Percentiles rank a stretch among this genome's conserved stretches.
Conservation (phyloP, 768 basidiomycete species). For the Pseudohyphozyma bogoriensis region DNA sequence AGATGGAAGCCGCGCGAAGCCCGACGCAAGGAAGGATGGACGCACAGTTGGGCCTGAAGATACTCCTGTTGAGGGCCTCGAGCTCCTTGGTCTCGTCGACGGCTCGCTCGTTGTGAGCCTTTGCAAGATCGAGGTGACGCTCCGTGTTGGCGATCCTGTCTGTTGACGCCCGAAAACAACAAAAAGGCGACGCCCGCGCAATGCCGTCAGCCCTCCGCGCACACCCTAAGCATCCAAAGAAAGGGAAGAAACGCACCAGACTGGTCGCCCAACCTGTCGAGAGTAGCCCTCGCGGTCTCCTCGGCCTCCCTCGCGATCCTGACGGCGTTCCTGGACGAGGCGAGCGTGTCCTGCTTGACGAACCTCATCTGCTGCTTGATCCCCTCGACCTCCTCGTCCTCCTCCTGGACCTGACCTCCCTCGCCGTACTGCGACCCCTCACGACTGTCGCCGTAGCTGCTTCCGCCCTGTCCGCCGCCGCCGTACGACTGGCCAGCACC, state of each 20-base stretch:
- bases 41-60: constrained; percentile 66
- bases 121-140: constrained; percentile 84
- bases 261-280: constrained; percentile 76
- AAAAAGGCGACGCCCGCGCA: constrained; percentile 60
- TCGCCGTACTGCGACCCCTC: neutral
- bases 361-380: constrained; percentile 86
- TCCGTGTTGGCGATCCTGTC: constrained; percentile 76
- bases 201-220: neutral
- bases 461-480: constrained; percentile 10
- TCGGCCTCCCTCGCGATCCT: constrained; percentile 91
- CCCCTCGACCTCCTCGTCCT: constrained; percentile 49
- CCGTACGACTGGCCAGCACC: neutral
- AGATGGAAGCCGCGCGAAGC: neutral
- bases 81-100: constrained; percentile 88
- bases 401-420: constrained; percentile 9
- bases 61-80: constrained; percentile 84
- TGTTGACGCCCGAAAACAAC: constrained; percentile 27
- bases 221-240: constrained; percentile 1
- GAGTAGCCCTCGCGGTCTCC: constrained; percentile 79
- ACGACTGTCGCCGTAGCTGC: constrained; percentile 12
- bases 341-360: constrained; percentile 83
- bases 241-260: constrained; percentile 52
- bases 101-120: constrained; percentile 74
- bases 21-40: constrained; percentile 32
- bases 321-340: constrained; percentile 80